Evolutionary conservation across 768 basidiomycete genomes (phyloP), one percentile per base, ranked within the genome.

Genomic region (Lactarius vividus): DNA sequence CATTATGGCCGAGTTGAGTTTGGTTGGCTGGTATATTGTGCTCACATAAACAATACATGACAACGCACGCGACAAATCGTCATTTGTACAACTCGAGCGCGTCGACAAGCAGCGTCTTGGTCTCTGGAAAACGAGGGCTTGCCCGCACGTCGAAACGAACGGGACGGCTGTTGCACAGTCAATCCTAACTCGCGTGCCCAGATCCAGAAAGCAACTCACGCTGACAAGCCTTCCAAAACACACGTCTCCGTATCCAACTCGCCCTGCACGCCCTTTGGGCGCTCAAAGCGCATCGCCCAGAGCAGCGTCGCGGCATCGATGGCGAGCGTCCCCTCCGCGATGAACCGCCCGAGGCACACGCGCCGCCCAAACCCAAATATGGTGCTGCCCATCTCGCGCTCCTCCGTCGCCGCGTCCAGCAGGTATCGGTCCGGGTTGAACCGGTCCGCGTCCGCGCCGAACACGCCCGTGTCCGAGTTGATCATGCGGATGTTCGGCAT

Each of bases 321-420:
- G 57, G 75, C 77, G 10, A 78, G 39, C 15, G 72, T 69, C 20
- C 72, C 65, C 55, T 75, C 73, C 0, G 76, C 77, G 29, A 77
- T 57, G 59, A 74, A 65, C 29, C 70, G 68, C 9, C 78, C 78
- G 3, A 73, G 68, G 54, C 78, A 79, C 11, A 77, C 73, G 66
- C 72, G 44, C 65, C 73, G 59, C 28, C 75, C 72, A 61, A 72
- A 77, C 15, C 74, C 74, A 57, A 63, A 74, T 2, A 69, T 62
- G 26, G 59, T 56, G 57, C 74, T 70, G 4, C 72, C 69, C 66
- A 72, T 72, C 28, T 73, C 74, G 49, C 73, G 71, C 8, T 72
- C 74, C 33, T 74, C 71, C 37, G 39, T 58, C 57, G 2, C 15
- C 2, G 39, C 64, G 8, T 23, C 20, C 29, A n/a, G n/a, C n/a